Evolutionary conservation across 768 basidiomycete species (phyloP), one percentile per base, ranked within the genome.

Genomic region (Podaxis rugospora): DNA sequence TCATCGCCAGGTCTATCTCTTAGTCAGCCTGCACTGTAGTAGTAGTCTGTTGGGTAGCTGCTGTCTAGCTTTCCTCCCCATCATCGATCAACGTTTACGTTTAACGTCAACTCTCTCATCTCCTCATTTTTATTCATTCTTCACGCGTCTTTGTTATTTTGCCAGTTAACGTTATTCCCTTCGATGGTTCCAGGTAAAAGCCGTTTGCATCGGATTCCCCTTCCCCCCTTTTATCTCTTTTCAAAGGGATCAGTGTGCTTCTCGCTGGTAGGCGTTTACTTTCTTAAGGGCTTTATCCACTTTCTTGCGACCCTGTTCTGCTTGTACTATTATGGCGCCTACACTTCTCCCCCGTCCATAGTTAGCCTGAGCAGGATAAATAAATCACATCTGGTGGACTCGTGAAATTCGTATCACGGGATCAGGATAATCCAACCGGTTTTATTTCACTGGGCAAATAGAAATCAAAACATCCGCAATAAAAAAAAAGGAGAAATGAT

Each of bases 91-190:
- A 9, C 32, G 32, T 32, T 32, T 32, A 32, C 32, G 7, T 9
- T 9, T 6, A 32, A 9, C 32, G 1, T 32, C 32, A 32, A 9
- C 32, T 32, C 32, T 32, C 32, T 32, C 32, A 7, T 9, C 32
- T 37, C n/a, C 28, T 32, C 27, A 46, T 61, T 42, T 53, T 47
- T 46, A 25, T 62, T 52, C 54, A 55, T 62, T 50, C 49, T 56
- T 59, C 58, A 9, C 57, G 58, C 25, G 54, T 42, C 56, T 51
- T 40, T 58, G 46, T 55, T 52, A 46, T 63, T 59, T 61, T 53
- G 39, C 39, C 55, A n/a, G 16, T 55, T 51, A 57, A 54, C 37
- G 50, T 59, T 55, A 57, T 60, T 57, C n/a, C 28, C 21, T 49
- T 54, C 35, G 5, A 35, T 49, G 46, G 37, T 35, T 40, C 32